A percentile compares a stretch with the other conserved stretches of the same genome.
Evolutionary conservation across 1,284 basidiomycete species (phyloP).

Genomic region (Laetiporus sulphureus): DNA sequence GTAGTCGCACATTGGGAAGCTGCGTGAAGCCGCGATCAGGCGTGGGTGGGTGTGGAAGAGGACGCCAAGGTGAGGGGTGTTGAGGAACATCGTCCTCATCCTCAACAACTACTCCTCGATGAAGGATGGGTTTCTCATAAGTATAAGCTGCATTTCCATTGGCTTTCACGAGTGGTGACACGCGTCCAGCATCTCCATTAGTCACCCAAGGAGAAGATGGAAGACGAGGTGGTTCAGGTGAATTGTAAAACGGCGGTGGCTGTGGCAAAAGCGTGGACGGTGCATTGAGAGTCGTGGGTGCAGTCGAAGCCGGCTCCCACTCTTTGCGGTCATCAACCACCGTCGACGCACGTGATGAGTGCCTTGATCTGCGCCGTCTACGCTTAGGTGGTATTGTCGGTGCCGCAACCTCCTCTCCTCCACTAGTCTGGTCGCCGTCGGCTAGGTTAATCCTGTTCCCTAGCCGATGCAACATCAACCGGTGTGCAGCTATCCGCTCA

Average conservation of each 20-base stretch:
- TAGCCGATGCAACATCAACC: constrained; percentile 55
- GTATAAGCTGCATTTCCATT: constrained; percentile 21
- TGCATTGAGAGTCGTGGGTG: constrained; percentile 54
- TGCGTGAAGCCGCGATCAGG: constrained; percentile 23
- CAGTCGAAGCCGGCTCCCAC: constrained; percentile 51
- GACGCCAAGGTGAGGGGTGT: constrained; percentile 31
- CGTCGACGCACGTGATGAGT: constrained; percentile 43
- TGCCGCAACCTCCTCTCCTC: constrained; percentile 49
- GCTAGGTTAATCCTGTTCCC: constrained; percentile 57
- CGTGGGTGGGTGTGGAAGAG: constrained; percentile 23
- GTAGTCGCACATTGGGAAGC: constrained; percentile 27
- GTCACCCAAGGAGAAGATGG: constrained; percentile 15
- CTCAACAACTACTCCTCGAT: constrained; percentile 65
- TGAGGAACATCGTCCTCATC: constrained; percentile 54
- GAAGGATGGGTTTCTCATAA: constrained; percentile 35
- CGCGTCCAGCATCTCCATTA: constrained; percentile 24
- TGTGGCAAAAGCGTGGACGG: constrained; percentile 46
- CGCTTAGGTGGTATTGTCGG: constrained; percentile 40
- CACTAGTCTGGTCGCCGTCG: constrained; percentile 56
- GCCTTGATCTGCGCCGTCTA: constrained; percentile 50
- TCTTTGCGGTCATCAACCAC: constrained; percentile 67
- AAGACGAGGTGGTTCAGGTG: constrained; percentile 19
- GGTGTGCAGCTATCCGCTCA: constrained; percentile 63
- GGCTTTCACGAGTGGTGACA: constrained; percentile 18
- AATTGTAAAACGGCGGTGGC: constrained; percentile 23